Percentiles rank a stretch among this genome's conserved stretches.
phyloP scores from a whole-genome alignment of 2,329 filamentous ascomycete species.

The Penicillium paneum region DNA sequence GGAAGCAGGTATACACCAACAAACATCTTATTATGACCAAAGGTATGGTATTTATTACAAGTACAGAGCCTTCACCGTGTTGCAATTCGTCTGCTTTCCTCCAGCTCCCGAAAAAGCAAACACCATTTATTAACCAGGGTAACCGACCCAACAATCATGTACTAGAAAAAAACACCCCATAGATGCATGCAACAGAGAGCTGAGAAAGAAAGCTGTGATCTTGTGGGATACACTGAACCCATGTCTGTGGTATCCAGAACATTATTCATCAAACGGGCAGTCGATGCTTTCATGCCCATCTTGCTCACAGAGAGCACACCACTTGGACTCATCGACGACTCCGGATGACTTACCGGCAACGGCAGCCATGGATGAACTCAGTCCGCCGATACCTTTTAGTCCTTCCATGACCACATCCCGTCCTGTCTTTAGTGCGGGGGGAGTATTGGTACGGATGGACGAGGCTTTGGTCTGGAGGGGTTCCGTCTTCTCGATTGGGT shows the following conservation, averaged over 20 bases:
- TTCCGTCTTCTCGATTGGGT: constrained; percentile 14
- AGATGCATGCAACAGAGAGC: constrained; percentile 1
- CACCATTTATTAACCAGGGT: constrained; percentile 2
- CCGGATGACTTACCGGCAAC: constrained; percentile 76
- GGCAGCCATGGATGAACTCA: constrained; percentile 53
- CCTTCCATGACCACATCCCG: constrained; percentile 44
- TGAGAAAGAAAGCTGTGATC: constrained; percentile 10
- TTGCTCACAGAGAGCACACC: constrained; percentile 94
- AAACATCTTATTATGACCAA: not conserved
- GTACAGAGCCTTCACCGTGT: not conserved
- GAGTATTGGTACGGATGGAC: constrained; percentile 13
- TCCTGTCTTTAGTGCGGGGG: constrained; percentile 38
- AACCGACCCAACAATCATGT: constrained; percentile 21
- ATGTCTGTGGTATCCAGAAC: constrained; percentile 8
- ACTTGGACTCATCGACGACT: constrained; percentile 78
- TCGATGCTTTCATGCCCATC: constrained; percentile 96
- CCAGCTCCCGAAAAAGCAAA: not conserved
- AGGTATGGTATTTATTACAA: constrained; percentile 3
- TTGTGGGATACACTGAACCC: constrained; percentile 3
- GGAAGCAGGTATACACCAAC: not conserved
- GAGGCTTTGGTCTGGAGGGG: constrained; percentile 12
- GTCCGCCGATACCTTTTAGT: constrained; percentile 40
- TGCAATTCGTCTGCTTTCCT: not conserved
- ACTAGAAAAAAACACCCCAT: constrained; percentile 20
- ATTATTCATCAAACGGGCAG: constrained; percentile 79